Evolutionary conservation across 345 rosid species (phyloP).

Genomic region (Ceriops decandra): DNA sequence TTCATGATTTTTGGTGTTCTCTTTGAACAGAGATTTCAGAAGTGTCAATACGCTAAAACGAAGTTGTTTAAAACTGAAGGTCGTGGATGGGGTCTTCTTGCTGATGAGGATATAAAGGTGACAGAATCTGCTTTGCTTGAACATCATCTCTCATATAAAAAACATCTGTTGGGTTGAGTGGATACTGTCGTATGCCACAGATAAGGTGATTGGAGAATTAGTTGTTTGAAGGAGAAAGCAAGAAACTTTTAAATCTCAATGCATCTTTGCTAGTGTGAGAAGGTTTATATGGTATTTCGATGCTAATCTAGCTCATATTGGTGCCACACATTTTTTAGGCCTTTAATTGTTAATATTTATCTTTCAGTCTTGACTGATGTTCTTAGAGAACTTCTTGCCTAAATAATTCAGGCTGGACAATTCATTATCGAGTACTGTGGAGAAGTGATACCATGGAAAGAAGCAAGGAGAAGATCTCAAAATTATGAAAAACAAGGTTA

Average conservation of each 20-base stretch:
- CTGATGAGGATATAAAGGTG: constrained; percentile 81
- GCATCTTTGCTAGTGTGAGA: neutral
- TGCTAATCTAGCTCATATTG: neutral
- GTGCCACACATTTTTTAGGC: neutral
- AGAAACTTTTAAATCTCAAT: neutral
- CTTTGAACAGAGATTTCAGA: constrained; percentile 67
- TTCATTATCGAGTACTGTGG: constrained; percentile 96
- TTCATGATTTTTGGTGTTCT: constrained; percentile 6
- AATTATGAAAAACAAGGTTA: constrained; percentile 71
- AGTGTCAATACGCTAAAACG: constrained; percentile 75
- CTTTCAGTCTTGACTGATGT: neutral
- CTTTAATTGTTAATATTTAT: neutral
- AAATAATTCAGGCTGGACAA: constrained; percentile 59
- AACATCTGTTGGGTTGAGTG: neutral
- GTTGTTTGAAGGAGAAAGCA: neutral
- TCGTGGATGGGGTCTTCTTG: constrained; percentile 89
- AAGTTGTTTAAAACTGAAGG: constrained; percentile 70
- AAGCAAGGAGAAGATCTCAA: constrained; percentile 82
- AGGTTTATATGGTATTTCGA: neutral
- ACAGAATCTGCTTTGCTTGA: neutral
- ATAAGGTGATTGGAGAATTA: neutral
- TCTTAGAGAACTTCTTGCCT: constrained; percentile 7
- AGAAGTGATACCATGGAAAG: constrained; percentile 94
- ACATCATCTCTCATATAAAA: neutral
- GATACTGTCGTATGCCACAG: neutral